Conservation (phyloP, 2,329 filamentous ascomycete species). For the Colletotrichum nymphaeae region DNA sequence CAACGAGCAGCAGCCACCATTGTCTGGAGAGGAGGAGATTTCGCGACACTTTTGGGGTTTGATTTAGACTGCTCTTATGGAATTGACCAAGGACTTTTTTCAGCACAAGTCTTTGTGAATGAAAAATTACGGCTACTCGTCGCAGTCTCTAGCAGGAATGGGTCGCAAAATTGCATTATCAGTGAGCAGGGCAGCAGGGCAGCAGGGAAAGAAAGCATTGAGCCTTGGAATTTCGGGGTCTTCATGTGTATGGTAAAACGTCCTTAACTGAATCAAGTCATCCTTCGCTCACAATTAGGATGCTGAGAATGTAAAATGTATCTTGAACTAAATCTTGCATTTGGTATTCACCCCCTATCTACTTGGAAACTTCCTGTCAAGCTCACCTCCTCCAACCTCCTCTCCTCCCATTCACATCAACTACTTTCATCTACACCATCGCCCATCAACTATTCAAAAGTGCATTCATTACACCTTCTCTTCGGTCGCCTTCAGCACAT, state of each 20-base stretch:
- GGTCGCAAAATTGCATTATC: no score
- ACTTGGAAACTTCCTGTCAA: neutral
- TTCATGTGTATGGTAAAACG: no score
- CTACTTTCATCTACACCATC: no score
- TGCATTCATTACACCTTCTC: neutral
- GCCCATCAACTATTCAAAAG: neutral
- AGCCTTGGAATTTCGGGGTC: no score
- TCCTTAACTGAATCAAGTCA: no score
- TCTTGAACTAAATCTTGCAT: neutral
- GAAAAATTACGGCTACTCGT: neutral
- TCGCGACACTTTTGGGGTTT: slow-evolving; percentile 46
- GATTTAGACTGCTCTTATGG: slow-evolving; percentile 33
- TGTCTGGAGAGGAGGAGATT: slow-evolving; percentile 42
- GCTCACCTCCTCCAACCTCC: no score
- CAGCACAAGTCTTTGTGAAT: no score
- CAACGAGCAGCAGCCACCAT: slow-evolving; percentile 7
- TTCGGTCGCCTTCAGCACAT: neutral
- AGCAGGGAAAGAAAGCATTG: no score
- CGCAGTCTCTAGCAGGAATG: neutral
- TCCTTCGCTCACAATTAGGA: neutral
- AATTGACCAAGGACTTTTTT: neutral
- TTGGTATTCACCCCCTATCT: neutral
- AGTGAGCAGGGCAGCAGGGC: no score
- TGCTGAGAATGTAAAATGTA: no score
- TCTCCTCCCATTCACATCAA: neutral